Percentiles rank a stretch among this genome's conserved stretches.
phyloP scores from a whole-genome alignment of 257 asterid genomes.

The Solanum chaucha region DNA sequence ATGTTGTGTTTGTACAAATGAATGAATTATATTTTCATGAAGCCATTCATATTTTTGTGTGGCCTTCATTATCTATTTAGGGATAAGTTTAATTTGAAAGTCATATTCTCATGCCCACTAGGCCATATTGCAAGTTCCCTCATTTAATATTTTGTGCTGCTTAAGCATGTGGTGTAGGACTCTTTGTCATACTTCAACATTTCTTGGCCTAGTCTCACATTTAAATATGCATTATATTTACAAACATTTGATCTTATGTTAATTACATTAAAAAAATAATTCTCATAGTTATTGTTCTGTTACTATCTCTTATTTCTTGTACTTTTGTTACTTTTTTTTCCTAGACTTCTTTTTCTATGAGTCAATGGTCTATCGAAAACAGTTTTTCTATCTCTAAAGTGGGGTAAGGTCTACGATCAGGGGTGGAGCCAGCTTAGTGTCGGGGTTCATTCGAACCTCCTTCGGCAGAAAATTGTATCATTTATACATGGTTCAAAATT shows the following conservation, averaged over 20 bases:
- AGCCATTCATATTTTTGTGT: not conserved
- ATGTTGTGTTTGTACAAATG: not conserved
- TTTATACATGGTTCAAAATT: no score
- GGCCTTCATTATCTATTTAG: not conserved
- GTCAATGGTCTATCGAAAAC: not conserved
- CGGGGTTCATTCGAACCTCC: no score
- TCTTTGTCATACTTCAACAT: not conserved
- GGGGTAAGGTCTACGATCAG: not conserved
- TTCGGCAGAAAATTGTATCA: no score
- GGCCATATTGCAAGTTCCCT: not conserved
- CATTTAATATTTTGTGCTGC: not conserved
- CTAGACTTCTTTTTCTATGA: no score
- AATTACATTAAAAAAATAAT: not conserved
- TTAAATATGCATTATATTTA: not conserved
- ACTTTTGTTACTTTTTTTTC: not conserved
- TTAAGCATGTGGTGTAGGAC: not conserved
- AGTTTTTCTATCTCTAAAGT: rapidly evolving
- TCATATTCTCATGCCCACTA: not conserved
- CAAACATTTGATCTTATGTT: not conserved
- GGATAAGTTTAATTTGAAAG: not conserved
- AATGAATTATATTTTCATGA: not conserved
- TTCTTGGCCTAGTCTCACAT: not conserved
- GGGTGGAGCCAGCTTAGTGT: no score
- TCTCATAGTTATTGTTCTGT: not conserved
- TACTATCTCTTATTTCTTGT: not conserved